Evolutionary conservation across 331 rosid genomes (phyloP).

Genomic region (Stylosanthes scabra): DNA sequence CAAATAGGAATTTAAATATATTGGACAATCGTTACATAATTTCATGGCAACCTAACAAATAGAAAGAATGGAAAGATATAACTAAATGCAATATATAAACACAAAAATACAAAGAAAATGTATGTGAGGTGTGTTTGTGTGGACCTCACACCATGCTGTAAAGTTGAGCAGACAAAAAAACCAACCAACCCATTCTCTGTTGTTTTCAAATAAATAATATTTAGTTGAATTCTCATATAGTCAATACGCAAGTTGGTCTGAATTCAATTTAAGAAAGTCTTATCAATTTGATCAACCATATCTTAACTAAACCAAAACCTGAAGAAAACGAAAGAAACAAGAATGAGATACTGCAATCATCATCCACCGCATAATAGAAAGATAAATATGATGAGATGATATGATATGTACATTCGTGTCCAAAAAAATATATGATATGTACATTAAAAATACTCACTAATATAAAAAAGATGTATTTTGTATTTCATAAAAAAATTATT

Average conservation of each 20-base stretch:
- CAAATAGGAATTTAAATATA: conserved; percentile 18
- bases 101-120: conserved; percentile 18
- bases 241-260: conserved; percentile 34
- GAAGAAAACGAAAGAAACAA: conserved; percentile 35
- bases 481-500: no score
- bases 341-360: conserved; percentile 18
- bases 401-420: no score
- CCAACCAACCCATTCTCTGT: conserved; percentile 9
- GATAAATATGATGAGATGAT: no score
- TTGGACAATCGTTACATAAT: conserved; percentile 17
- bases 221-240: conserved; percentile 28
- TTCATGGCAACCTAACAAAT: conserved; percentile 36
- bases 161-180: conserved; percentile 31
- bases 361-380: no score
- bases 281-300: conserved; percentile 40
- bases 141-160: conserved; percentile 42
- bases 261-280: conserved; percentile 33
- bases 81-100: neutral
- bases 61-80: conserved; percentile 29
- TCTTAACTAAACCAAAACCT: conserved; percentile 52
- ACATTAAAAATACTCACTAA: no score
- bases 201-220: neutral
- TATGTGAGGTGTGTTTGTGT: conserved; percentile 37
- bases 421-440: no score
- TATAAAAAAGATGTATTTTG: no score